phyloP scores from a whole-genome alignment of 768 basidiomycete genomes.

The Termitomyces sp. region DNA sequence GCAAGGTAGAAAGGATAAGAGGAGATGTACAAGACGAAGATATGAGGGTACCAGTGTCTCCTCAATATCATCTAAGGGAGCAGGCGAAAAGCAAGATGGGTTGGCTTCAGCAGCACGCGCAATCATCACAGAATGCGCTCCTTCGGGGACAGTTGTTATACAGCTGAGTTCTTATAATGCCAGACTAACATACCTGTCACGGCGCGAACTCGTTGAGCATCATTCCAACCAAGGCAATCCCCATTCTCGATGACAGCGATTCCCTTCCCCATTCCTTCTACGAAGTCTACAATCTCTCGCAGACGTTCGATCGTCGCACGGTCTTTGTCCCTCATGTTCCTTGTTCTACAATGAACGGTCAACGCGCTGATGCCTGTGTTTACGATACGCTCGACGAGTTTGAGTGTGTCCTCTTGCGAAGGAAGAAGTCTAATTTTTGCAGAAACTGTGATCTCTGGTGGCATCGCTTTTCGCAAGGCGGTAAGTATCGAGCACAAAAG shows the following conservation, averaged over 20 bases:
- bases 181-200: constrained; percentile 53
- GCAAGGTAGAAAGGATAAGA: not conserved
- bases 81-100: constrained; percentile 77
- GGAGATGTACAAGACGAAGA: constrained; percentile 54
- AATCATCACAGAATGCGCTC: constrained; percentile 92
- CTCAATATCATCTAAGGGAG: constrained; percentile 64
- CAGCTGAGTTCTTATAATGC: not conserved
- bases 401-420: constrained; percentile 80
- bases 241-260: constrained; percentile 95
- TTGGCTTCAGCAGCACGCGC: constrained; percentile 93
- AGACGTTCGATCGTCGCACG: constrained; percentile 73
- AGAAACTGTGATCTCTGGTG: constrained; percentile 78
- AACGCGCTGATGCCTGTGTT: constrained; percentile 83
- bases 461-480: constrained; percentile 67
- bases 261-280: constrained; percentile 63
- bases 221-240: constrained; percentile 76
- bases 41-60: constrained; percentile 65
- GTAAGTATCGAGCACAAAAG: constrained; percentile 84
- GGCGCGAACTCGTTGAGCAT: constrained; percentile 67
- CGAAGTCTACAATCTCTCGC: constrained; percentile 81
- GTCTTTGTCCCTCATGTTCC: constrained; percentile 84
- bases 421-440: constrained; percentile 91
- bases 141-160: constrained; percentile 23
- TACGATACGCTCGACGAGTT: constrained; percentile 83
- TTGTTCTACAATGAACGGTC: constrained; percentile 93